Base-by-base conservation (phyloP, 495 filamentous ascomycete species). In the Hypoxylon fragiforme region DNA sequence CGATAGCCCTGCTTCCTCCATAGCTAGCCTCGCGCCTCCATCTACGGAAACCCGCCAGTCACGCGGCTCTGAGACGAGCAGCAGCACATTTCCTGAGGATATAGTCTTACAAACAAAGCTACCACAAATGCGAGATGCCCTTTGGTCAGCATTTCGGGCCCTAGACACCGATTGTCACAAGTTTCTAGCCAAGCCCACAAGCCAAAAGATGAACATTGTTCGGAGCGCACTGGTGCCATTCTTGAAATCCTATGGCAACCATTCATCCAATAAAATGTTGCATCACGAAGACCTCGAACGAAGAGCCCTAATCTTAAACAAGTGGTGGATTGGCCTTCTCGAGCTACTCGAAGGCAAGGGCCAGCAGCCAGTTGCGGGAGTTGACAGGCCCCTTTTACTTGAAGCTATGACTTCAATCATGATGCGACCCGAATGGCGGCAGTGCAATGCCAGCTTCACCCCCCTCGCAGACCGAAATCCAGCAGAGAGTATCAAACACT, bases 271-370 rank as follows among this genome's bases (percentile, higher is more conserved):
- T 55, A 78, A 75, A 56, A 79, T 77, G 40, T 53, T 78, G 14
- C 73, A 82, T 22, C 78, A 90, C 4, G 94, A 97, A 75, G 91
- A 96, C 66, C 70, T 97, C 34, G 94, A 98, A 52, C 82, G 89
- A 28, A 79, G 94, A 48, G 81, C 88, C 3, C 84, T 84, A 30
- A 88, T 95, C 28, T 74, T 97, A 34, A 91, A 96, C 63, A 94
- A 90, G 65, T 98, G 94, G 94, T 98, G 94, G 94, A 89, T 81
- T 30, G 92, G 87, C 6, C 78, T 98, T 37, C 71, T 97, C 35
- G 90, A 92, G 49, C 85, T 96, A 77, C 79, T 97, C 35, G 85
- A 91, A 63, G 85, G 57, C 1, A 68, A 67, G 37, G 52, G 54
- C n/a, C 67, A 69, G 26, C 64, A 68, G 54, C 51, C 50, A 49